Percentiles rank a stretch among this genome's conserved stretches.
phyloP scores from a whole-genome alignment of 352 stramenopile genomes.

The Phytophthora melonis region DNA sequence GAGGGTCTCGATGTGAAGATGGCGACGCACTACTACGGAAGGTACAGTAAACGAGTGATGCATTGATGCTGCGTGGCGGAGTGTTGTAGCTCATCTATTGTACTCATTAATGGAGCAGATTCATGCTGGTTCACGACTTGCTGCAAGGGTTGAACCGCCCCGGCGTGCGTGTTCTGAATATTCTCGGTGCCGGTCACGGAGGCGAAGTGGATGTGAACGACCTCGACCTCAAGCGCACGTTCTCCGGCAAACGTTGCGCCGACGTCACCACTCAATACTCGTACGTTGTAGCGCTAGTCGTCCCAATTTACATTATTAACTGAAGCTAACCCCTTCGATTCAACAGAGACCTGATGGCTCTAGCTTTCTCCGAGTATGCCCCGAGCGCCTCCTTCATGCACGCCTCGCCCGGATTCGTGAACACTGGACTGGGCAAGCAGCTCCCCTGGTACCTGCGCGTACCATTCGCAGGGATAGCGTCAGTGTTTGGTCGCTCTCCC shows the following conservation, averaged over 20 bases:
- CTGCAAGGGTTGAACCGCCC: slow-evolving; percentile 26
- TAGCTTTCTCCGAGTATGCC: slow-evolving; percentile 30
- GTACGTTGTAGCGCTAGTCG: slow-evolving; percentile 16
- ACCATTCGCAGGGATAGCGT: slow-evolving; percentile 7
- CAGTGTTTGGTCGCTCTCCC: slow-evolving; percentile 21
- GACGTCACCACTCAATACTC: slow-evolving; percentile 35
- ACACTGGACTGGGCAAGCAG: slow-evolving; percentile 18
- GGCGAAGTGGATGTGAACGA: slow-evolving; percentile 29
- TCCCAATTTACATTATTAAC: too few relatives aligned
- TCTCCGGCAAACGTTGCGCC: slow-evolving; percentile 23
- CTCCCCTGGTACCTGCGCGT: slow-evolving; percentile 22
- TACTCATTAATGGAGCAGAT: slow-evolving; percentile 1
- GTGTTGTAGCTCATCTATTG: background rate
- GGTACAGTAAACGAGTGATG: background rate
- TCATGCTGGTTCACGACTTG: slow-evolving; percentile 38
- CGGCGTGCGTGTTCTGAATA: slow-evolving; percentile 30
- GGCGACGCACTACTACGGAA: slow-evolving; percentile 38
- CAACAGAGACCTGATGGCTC: slow-evolving; percentile 32
- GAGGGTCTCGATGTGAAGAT: slow-evolving; percentile 37
- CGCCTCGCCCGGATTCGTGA: slow-evolving; percentile 24
- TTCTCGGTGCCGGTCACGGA: slow-evolving; percentile 20
- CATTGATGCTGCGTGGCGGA: background rate
- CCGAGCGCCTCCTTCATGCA: slow-evolving; percentile 36
- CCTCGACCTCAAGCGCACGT: slow-evolving; percentile 35
- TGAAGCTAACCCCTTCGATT: background rate